Evolutionary conservation across 2,329 filamentous ascomycete species (phyloP), one percentile per base, ranked within the genome.

Genomic region (Aureobasidium subglaciale): DNA sequence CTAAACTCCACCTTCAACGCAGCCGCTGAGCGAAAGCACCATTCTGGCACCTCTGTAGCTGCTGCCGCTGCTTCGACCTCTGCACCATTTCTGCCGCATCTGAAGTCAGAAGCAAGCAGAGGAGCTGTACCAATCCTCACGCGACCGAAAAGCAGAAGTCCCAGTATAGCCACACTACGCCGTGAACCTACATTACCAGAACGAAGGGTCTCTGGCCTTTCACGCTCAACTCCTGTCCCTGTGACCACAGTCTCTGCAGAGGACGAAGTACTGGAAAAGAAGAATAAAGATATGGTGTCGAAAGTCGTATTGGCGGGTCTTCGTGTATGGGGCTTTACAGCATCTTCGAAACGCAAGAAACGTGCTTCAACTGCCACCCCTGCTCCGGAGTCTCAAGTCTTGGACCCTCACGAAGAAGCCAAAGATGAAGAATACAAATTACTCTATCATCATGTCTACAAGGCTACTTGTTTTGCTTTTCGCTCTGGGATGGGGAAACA

Each of bases 301-400:
- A 69, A 73, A n/a, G 67, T 77, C 4, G 73, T 79, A 22, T 76
- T 79, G 73, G 73, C 77, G 5, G 77, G 75, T 4, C 77, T 80
- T 75, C 74, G 77, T 1, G 69, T 79, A 58, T 71, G 78, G 58
- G 77, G 77, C 1, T 58, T 78, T 8, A 71, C 75, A 32, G 65
- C 50, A 35, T 63, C 68, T 38, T 75, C 62, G 53, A 55, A 35
- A 5, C 30, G 30, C 2, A 48, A 48, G 15, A 48, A 48, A 24
- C 25, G 64, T 50, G 25, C 22, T 16, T 27, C 25, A 16, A 30
- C 18, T 22, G 41, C 24, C 40, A 30, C 40, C 2, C 5, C 38
- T 30, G 11, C 41, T 5, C 11, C 16, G 13, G 40, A 11, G 7
- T 3, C 45, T 4, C n/a, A n/a, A n/a, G n/a, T n/a, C n/a, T n/a